Conservation (phyloP, 83 land plant genomes). For the Picea mariana region DNA sequence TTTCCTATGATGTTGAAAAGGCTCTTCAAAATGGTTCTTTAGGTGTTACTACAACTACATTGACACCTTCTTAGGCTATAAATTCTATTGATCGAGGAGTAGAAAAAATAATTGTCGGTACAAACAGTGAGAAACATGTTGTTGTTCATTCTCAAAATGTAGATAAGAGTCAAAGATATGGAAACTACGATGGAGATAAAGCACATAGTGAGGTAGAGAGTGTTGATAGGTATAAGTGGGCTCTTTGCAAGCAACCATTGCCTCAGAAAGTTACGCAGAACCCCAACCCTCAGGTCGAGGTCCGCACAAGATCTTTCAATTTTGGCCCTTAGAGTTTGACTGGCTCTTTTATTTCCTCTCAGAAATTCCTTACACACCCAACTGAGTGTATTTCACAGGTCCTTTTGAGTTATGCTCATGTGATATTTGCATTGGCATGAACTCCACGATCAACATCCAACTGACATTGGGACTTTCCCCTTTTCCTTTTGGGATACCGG, state of each 20-base stretch:
- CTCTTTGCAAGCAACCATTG: slow-evolving; percentile 75
- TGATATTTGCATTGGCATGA: too few relatives aligned
- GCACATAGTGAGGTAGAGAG: slow-evolving; percentile 25
- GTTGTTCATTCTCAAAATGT: slow-evolving; percentile 35
- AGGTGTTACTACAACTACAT: slow-evolving; percentile 46
- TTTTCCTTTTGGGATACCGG: too few relatives aligned
- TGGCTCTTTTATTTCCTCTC: too few relatives aligned
- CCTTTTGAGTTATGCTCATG: too few relatives aligned
- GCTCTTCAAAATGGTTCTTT: slow-evolving; percentile 49
- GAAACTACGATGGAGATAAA: slow-evolving; percentile 24
- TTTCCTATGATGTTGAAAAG: slow-evolving; percentile 82
- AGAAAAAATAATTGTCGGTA: slow-evolving; percentile 17
- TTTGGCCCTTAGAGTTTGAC: too few relatives aligned
- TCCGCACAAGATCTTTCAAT: too few relatives aligned
- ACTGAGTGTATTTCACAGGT: too few relatives aligned
- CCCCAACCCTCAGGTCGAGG: too few relatives aligned
- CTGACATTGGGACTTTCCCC: too few relatives aligned
- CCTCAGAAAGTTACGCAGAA: slow-evolving; percentile 79
- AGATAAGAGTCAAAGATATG: slow-evolving; percentile 38
- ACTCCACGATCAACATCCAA: too few relatives aligned
- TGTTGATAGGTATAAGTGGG: slow-evolving; percentile 78
- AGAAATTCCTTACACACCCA: too few relatives aligned
- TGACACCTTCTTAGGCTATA: slow-evolving; percentile 27
- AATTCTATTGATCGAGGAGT: slow-evolving; percentile 4
- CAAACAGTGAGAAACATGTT: slow-evolving; percentile 46